phyloP scores from a whole-genome alignment of 2,329 filamentous ascomycete genomes.

The Botrytis fragariae region DNA sequence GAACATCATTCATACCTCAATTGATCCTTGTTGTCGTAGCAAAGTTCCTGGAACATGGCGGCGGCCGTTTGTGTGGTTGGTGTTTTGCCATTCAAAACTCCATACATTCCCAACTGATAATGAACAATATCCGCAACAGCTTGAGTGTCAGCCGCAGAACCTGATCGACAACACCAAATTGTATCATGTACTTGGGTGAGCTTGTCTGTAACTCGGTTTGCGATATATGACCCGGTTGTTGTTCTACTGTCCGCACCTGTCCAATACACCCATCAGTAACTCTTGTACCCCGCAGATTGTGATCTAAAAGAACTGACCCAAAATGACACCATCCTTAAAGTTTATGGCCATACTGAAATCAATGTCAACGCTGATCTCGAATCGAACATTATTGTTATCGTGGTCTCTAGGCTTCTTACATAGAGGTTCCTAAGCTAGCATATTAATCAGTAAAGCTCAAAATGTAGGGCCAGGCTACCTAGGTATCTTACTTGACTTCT shows the following conservation, averaged over 20 bases:
- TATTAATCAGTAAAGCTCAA: conserved; percentile 1
- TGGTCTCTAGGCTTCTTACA: conserved; percentile 57
- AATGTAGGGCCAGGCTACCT: not conserved
- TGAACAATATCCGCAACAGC: conserved; percentile 97
- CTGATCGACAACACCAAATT: conserved; percentile 99
- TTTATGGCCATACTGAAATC: conserved; percentile 88
- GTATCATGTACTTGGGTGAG: conserved; percentile 97
- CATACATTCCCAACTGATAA: conserved; percentile 91
- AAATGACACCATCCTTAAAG: conserved; percentile 96
- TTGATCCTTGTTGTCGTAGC: conserved; percentile 95
- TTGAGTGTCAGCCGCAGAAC: conserved; percentile 95
- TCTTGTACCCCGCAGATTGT: not conserved
- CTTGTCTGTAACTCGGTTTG: conserved; percentile 99
- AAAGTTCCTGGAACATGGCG: conserved; percentile 95
- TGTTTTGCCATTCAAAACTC: conserved; percentile 81
- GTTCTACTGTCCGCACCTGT: conserved; percentile 91
- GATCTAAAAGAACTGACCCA: conserved; percentile 53
- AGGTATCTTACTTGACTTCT: conserved; percentile 83
- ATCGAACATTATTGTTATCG: conserved; percentile 23
- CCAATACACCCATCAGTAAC: conserved; percentile 23
- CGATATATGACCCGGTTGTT: conserved; percentile 96
- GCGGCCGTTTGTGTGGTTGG: conserved; percentile 95
- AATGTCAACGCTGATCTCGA: conserved; percentile 33
- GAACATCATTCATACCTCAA: conserved; percentile 63
- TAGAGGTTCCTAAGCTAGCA: conserved; percentile 87